Percentiles rank a stretch among this genome's conserved stretches.
These are phyloP conservation scores for Marasmius tenuissimus DNA, from an alignment of 1,284 basidiomycete species.

Conservation along the genomic window DNA sequence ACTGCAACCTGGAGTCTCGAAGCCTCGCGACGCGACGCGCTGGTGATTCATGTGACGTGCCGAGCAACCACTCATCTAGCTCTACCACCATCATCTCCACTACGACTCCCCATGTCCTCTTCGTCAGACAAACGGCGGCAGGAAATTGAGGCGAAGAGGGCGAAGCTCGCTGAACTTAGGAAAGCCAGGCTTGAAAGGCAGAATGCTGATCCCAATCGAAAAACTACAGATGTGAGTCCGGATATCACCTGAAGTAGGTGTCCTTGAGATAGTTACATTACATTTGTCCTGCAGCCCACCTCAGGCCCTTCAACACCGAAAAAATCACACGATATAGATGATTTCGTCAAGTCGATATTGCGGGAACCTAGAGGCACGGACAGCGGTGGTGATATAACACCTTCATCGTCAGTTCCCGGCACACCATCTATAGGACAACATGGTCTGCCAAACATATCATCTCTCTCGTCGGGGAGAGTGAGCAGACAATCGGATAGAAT, in stretches of 20 bases:
- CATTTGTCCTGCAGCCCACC: conserved; percentile 17
- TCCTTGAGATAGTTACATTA: background rate
- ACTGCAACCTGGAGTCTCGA: no score
- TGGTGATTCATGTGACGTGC: no score
- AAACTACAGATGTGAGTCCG: conserved; percentile 42
- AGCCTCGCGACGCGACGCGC: no score
- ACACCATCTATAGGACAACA: conserved; percentile 57
- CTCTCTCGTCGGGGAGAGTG: conserved; percentile 48
- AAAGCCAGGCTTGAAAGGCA: conserved; percentile 72
- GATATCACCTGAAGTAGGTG: background rate
- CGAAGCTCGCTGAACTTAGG: conserved; percentile 83
- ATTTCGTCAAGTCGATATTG: conserved; percentile 62
- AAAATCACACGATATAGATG: conserved; percentile 56
- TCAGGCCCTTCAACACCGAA: conserved; percentile 31
- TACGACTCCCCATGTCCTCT: conserved; percentile 7
- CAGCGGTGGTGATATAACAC: conserved; percentile 60
- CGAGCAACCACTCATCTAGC: background rate
- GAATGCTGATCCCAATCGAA: conserved; percentile 55
- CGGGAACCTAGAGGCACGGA: conserved; percentile 39
- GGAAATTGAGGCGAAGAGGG: conserved; percentile 91
- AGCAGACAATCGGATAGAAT: conserved; percentile 70
- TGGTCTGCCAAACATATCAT: conserved; percentile 37
- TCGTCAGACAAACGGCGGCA: conserved; percentile 53
- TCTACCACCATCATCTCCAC: background rate
- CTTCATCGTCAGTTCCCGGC: conserved; percentile 68